Percentiles rank a stretch among this genome's conserved stretches.
Conservation (phyloP, 2,329 filamentous ascomycete species). For the Colletotrichum sublineola region DNA sequence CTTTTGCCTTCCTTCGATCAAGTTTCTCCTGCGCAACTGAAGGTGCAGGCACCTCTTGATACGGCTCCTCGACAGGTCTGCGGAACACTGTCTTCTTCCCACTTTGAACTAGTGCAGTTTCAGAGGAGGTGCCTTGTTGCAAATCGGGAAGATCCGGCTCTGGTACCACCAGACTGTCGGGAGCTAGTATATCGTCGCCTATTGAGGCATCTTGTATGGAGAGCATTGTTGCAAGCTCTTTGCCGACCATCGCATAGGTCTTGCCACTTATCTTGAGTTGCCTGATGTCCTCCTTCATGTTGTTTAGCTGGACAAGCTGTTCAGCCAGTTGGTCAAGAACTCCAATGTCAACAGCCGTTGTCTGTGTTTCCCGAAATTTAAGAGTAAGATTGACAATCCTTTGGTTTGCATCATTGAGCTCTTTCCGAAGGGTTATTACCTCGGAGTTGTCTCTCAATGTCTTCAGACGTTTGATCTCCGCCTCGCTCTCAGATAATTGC, state of each 20-base stretch:
- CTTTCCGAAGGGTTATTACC: constrained; percentile 8
- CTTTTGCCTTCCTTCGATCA: constrained; percentile 3
- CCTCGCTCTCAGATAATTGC: neutral
- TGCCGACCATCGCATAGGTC: neutral
- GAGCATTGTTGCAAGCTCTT: neutral
- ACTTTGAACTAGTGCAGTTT: neutral
- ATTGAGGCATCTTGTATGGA: neutral
- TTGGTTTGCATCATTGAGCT: constrained; percentile 31
- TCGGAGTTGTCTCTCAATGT: neutral
- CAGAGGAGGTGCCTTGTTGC: constrained; percentile 21
- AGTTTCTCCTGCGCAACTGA: constrained; percentile 20
- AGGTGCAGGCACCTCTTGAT: neutral
- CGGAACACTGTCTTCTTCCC: constrained; percentile 20
- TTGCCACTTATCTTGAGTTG: constrained; percentile 13
- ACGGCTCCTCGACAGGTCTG: constrained; percentile 25
- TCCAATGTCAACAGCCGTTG: neutral
- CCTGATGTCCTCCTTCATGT: neutral
- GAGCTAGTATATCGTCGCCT: neutral
- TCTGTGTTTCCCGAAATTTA: constrained; percentile 28
- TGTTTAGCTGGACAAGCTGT: constrained; percentile 21
- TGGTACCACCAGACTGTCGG: neutral
- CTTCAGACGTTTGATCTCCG: constrained; percentile 5
- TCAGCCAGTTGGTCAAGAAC: constrained; percentile 12
- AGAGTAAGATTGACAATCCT: constrained; percentile 37
- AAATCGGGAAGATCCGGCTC: constrained; percentile 11